These are phyloP conservation scores for Gryganskiella cystojenkinii DNA, from an alignment of 192 early-diverging fungal species.

Conservation along the genomic window DNA sequence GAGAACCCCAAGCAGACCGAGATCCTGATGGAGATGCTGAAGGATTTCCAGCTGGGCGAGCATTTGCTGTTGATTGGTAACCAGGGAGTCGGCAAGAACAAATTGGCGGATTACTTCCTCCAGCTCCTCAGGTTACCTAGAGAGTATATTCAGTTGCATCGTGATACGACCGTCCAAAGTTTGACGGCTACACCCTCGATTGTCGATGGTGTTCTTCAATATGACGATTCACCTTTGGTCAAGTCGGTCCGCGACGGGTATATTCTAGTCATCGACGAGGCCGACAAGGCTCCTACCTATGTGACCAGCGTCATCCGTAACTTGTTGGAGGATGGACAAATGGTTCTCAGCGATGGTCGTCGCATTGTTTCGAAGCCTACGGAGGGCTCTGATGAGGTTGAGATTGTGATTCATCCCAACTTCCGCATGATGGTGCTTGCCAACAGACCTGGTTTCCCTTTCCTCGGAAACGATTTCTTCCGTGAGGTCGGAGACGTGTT, in stretches of 20 bases:
- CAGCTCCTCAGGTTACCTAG: slow-evolving; percentile 75
- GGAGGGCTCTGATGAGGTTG: slow-evolving; percentile 51
- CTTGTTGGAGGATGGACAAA: slow-evolving; percentile 81
- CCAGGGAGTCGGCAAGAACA: slow-evolving; percentile 79
- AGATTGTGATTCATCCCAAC: slow-evolving; percentile 68
- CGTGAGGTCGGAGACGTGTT: slow-evolving; percentile 84
- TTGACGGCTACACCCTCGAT: slow-evolving; percentile 81
- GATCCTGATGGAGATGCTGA: slow-evolving; percentile 80
- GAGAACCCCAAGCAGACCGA: slow-evolving; percentile 80
- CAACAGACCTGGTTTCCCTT: slow-evolving; percentile 81
- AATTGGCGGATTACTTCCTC: slow-evolving; percentile 75
- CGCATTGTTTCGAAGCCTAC: slow-evolving; percentile 68
- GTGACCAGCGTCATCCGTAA: slow-evolving; percentile 81
- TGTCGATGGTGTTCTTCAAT: slow-evolving; percentile 71
- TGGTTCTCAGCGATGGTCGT: slow-evolving; percentile 81
- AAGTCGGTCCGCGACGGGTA: slow-evolving; percentile 63
- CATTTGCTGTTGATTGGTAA: slow-evolving; percentile 87
- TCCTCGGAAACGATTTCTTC: slow-evolving; percentile 88
- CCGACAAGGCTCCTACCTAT: slow-evolving; percentile 85
- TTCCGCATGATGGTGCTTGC: slow-evolving; percentile 90
- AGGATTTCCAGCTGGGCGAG: slow-evolving; percentile 83
- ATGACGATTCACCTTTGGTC: slow-evolving; percentile 79
- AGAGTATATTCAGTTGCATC: slow-evolving; percentile 84
- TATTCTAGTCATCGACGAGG: slow-evolving; percentile 83
- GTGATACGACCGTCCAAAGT: slow-evolving; percentile 83